Percentiles rank a stretch among this genome's conserved stretches.
Conservation (phyloP, 805 yeast genomes). For the Lachancea nothofagi region DNA sequence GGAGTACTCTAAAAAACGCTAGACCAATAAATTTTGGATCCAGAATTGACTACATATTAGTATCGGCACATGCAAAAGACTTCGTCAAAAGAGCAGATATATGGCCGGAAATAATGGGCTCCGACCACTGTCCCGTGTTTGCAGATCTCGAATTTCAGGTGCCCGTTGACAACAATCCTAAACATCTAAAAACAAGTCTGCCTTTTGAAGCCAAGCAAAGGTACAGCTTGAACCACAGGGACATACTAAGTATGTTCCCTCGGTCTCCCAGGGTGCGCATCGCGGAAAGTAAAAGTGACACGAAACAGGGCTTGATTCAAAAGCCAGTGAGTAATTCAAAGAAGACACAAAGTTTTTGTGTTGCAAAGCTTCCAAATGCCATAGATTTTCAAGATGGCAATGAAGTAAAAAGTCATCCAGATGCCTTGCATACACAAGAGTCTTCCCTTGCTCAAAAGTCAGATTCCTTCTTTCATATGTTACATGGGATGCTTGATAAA, state of each 20-base stretch:
- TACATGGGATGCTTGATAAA: constrained; percentile 15
- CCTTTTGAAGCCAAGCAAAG: constrained; percentile 50
- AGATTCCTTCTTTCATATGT: constrained; percentile 2
- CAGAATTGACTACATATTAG: constrained; percentile 72
- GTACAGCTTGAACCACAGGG: constrained; percentile 38
- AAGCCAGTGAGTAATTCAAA: not conserved
- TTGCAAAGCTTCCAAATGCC: not conserved
- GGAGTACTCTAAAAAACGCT: constrained; percentile 77
- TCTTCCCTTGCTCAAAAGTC: constrained; percentile 1
- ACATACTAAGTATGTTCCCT: constrained; percentile 35
- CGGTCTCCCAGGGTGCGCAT: not conserved
- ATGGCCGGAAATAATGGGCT: constrained; percentile 70
- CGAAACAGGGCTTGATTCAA: not conserved
- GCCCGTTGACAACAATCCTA: not conserved
- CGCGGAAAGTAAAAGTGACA: not conserved
- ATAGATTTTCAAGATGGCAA: no score
- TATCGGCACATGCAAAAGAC: constrained; percentile 37
- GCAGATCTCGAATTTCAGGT: constrained; percentile 47
- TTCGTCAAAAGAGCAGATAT: constrained; percentile 41
- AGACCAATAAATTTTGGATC: constrained; percentile 85
- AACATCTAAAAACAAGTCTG: constrained; percentile 19
- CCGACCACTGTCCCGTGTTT: constrained; percentile 91
- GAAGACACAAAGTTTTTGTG: not conserved
- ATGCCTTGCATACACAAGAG: constrained; percentile 8
- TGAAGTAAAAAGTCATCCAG: not conserved